phyloP scores from a whole-genome alignment of 805 yeast genomes.

The Kuraishia molischiana region DNA sequence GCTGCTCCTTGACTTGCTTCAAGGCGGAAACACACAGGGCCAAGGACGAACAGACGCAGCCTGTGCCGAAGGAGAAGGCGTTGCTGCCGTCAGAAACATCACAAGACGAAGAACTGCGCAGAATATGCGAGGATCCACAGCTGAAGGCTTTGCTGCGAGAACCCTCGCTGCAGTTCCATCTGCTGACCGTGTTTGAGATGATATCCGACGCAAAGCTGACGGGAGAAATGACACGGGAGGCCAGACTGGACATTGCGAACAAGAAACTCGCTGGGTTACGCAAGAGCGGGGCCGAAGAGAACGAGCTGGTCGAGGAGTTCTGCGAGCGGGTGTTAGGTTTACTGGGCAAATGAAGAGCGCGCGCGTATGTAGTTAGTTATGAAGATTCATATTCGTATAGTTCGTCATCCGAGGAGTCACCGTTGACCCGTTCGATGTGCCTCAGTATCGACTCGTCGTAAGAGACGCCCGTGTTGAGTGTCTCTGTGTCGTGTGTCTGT shows the following conservation, averaged over 20 bases:
- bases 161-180: conserved; percentile 47
- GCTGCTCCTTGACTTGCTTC: conserved; percentile 56
- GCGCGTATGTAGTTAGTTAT: too few species aligned
- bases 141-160: conserved; percentile 37
- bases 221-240: conserved; percentile 41
- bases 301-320: conserved; percentile 64
- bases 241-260: conserved; percentile 48
- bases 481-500: not conserved
- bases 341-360: too few species aligned
- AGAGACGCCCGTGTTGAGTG: not conserved
- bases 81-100: conserved; percentile 1
- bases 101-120: conserved; percentile 12
- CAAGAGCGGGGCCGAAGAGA: conserved; percentile 55
- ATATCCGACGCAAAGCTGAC: conserved; percentile 35
- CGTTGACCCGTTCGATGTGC: not conserved
- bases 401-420: not conserved
- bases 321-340: conserved; percentile 33
- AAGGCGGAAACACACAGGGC: conserved; percentile 33
- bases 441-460: not conserved
- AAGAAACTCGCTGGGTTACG: conserved; percentile 53
- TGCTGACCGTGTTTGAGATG: conserved; percentile 37
- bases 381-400: too few species aligned
- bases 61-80: conserved; percentile 1
- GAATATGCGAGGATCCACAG: conserved; percentile 28
- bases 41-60: conserved; percentile 8